Evolutionary conservation across 2,329 filamentous ascomycete genomes (phyloP).

Genomic region (Aciculosporium take): DNA sequence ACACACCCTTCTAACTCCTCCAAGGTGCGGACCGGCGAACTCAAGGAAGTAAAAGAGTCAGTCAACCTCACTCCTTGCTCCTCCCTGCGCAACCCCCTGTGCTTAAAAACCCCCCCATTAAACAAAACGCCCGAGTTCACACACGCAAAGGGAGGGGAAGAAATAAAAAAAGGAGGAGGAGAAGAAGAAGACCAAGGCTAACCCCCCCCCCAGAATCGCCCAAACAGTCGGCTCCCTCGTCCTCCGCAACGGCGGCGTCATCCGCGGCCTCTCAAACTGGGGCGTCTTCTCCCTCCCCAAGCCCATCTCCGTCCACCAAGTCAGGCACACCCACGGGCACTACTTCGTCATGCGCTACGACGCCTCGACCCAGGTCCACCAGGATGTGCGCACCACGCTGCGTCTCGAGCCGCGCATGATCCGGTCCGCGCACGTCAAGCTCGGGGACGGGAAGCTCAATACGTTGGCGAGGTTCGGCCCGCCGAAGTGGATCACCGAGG

Average conservation of each 20-base stretch:
- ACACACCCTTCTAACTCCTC: conserved; percentile 6
- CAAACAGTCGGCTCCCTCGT: conserved; percentile 70
- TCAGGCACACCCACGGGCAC: conserved; percentile 71
- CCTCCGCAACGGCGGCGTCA: conserved; percentile 70
- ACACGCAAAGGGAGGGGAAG: too few species aligned
- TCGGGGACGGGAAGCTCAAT: conserved; percentile 50
- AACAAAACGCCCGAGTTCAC: background rate
- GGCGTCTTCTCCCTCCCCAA: conserved; percentile 78
- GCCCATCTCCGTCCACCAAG: conserved; percentile 65
- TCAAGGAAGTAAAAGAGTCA: conserved; percentile 84
- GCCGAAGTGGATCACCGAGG: conserved; percentile 32
- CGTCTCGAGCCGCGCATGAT: conserved; percentile 83
- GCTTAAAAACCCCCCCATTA: background rate
- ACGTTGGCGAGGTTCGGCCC: conserved; percentile 35
- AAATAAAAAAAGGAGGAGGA: too few species aligned
- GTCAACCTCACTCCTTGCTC: conserved; percentile 6
- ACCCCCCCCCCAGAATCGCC: conserved; percentile 54
- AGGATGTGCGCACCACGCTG: conserved; percentile 60
- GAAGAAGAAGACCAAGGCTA: background rate
- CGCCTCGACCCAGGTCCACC: conserved; percentile 55
- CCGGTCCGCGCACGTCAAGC: conserved; percentile 70
- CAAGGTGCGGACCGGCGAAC: conserved; percentile 81
- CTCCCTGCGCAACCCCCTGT: conserved; percentile 4
- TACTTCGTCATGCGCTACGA: conserved; percentile 99
- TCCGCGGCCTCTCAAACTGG: conserved; percentile 92